These are phyloP conservation scores for Glutinoglossum americanum DNA, from an alignment of 495 filamentous ascomycete species.

Conservation along the genomic window DNA sequence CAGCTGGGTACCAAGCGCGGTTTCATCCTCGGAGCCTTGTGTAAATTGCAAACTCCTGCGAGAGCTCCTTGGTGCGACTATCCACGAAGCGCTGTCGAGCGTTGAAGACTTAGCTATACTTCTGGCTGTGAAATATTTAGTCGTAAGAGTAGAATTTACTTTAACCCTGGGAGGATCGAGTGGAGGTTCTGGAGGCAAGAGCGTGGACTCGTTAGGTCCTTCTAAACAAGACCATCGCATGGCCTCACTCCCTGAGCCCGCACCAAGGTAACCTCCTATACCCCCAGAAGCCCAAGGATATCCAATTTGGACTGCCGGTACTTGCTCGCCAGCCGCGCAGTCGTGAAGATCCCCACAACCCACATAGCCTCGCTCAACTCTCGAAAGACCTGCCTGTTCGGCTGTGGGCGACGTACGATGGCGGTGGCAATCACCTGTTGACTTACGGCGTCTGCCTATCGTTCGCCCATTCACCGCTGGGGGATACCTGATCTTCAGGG, in stretches of 20 bases:
- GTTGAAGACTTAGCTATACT: background rate
- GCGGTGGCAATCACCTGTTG: background rate
- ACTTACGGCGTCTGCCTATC: background rate
- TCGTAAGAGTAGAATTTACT: background rate
- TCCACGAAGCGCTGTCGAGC: background rate
- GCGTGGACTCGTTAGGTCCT: background rate
- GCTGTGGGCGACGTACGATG: background rate
- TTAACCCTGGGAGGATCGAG: no score
- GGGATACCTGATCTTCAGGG: background rate
- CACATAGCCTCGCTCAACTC: background rate
- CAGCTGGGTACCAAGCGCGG: background rate
- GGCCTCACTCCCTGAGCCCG: background rate
- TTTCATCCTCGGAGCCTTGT: background rate
- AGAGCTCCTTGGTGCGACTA: background rate
- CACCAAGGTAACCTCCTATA: background rate
- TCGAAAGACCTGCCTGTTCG: background rate
- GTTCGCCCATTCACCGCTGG: background rate
- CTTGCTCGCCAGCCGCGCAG: background rate
- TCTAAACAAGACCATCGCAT: background rate
- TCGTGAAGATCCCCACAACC: background rate
- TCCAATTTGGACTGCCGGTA: background rate
- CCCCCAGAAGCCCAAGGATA: background rate
- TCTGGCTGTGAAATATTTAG: background rate
- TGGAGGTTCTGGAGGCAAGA: background rate
- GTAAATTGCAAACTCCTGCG: background rate